Percentiles rank a stretch among this genome's conserved stretches.
phyloP scores from a whole-genome alignment of 208 protist species.

The Leishmania gerbilli region DNA sequence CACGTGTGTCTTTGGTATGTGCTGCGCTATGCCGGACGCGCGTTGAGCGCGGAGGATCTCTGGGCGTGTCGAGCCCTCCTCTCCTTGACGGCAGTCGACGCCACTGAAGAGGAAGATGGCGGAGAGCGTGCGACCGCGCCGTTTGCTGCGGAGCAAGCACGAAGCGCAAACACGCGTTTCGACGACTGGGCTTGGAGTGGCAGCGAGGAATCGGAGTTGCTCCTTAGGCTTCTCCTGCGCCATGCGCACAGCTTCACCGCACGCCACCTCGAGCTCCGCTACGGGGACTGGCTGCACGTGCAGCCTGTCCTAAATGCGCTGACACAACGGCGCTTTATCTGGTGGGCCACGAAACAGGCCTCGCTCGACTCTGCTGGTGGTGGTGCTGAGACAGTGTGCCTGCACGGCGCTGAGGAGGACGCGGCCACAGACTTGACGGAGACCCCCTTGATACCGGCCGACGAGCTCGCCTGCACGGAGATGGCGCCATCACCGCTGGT shows the following conservation, averaged over 20 bases:
- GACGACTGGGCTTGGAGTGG: conserved; percentile 16
- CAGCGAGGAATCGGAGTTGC: conserved; percentile 53
- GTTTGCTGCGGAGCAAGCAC: not conserved
- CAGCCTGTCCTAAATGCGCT: conserved; percentile 34
- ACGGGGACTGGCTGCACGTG: conserved; percentile 60
- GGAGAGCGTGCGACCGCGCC: not conserved
- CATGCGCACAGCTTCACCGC: conserved; percentile 41
- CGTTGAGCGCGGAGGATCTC: conserved; percentile 36
- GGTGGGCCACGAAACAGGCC: conserved; percentile 7
- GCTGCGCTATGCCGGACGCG: conserved; percentile 38
- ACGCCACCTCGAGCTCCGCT: conserved; percentile 46
- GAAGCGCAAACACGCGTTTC: not conserved
- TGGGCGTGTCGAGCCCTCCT: conserved; percentile 33
- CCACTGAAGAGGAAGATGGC: not conserved
- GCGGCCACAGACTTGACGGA: not conserved
- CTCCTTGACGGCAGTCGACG: conserved; percentile 11
- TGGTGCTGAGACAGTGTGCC: not conserved
- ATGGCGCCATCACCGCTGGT: conserved; percentile 17
- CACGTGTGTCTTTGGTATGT: conserved; percentile 60
- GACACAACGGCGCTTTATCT: conserved; percentile 19
- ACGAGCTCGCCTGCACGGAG: not conserved
- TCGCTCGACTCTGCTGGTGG: not conserved
- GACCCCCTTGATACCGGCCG: not conserved
- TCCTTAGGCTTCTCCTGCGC: conserved; percentile 59
- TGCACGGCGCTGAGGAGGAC: not conserved